A percentile compares a stretch with the other conserved stretches of the same genome.
Conservation (phyloP, 2,329 filamentous ascomycete species). For the Nectriaceae sp. region DNA sequence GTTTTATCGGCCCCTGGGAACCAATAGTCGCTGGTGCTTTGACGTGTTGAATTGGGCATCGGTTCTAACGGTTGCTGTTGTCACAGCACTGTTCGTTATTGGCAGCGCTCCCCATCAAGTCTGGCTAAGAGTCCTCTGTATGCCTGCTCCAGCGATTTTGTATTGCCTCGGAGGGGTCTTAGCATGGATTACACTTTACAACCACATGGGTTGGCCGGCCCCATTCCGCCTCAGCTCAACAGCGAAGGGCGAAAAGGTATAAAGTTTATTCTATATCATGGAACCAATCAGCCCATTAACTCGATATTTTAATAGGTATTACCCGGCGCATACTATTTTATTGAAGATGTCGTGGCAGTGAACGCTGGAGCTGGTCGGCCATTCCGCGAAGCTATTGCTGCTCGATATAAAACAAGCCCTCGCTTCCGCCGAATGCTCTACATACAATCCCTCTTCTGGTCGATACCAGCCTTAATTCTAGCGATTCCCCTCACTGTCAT, state of each 20-base stretch:
- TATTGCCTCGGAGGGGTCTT: constrained; percentile 48
- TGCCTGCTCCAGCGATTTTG: constrained; percentile 53
- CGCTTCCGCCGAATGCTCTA: constrained; percentile 44
- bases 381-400: constrained; percentile 43
- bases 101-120: constrained; percentile 53
- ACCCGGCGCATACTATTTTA: constrained; percentile 64
- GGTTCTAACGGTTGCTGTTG: constrained; percentile 47
- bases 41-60: constrained; percentile 51
- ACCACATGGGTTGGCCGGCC: constrained; percentile 44
- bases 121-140: constrained; percentile 50
- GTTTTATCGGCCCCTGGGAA: constrained; percentile 52
- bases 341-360: constrained; percentile 69
- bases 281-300: neutral
- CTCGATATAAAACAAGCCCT: constrained; percentile 43
- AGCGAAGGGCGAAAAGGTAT: constrained; percentile 51
- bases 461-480: constrained; percentile 39
- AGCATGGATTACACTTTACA: constrained; percentile 37
- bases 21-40: constrained; percentile 48
- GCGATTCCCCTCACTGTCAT: constrained; percentile 39
- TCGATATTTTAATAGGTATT: constrained; percentile 42
- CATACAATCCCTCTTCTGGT: constrained; percentile 44
- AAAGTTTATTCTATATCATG: neutral
- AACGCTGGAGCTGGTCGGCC: constrained; percentile 59
- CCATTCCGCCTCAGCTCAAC: constrained; percentile 67
- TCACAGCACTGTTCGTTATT: constrained; percentile 52